Percentiles rank a stretch among this genome's conserved stretches.
These are phyloP conservation scores for Oryza nivara DNA, from an alignment of 176 grass and related monocot genomes.

Conservation along the genomic window DNA sequence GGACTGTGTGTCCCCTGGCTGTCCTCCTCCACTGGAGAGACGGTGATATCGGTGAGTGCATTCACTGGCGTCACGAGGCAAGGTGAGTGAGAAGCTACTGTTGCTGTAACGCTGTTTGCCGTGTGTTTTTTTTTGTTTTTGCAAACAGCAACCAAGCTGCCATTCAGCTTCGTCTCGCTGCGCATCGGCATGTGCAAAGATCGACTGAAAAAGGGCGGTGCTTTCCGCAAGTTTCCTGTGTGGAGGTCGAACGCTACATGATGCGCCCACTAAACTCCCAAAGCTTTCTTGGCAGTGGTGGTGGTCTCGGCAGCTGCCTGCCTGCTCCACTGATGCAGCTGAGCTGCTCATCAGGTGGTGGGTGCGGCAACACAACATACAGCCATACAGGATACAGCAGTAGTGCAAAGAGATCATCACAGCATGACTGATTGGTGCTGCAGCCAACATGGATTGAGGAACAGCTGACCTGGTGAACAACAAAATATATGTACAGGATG, in stretches of 20 bases:
- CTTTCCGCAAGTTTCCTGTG: too few relatives aligned
- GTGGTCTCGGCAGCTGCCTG: not conserved
- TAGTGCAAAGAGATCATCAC: not conserved
- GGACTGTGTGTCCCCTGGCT: not conserved
- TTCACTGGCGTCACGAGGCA: constrained; percentile 32
- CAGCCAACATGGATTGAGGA: not conserved
- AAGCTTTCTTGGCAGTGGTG: too few relatives aligned
- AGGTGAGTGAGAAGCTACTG: not conserved
- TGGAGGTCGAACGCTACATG: not conserved
- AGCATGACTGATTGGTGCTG: not conserved
- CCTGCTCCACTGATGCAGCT: not conserved
- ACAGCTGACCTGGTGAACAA: not conserved
- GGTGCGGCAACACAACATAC: too few relatives aligned
- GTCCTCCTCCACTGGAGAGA: not conserved
- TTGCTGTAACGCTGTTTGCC: not conserved
- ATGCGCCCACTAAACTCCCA: not conserved
- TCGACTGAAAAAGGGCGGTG: too few relatives aligned
- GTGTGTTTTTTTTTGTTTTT: too few relatives aligned
- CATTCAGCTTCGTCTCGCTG: too few relatives aligned
- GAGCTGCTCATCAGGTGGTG: too few relatives aligned
- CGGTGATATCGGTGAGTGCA: not conserved
- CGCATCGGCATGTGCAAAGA: too few relatives aligned
- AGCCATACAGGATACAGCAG: too few relatives aligned
- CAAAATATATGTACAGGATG: not conserved
- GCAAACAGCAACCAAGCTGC: too few relatives aligned